Conservation (phyloP, 2,329 filamentous ascomycete genomes). For the Neonectria coccinea region DNA sequence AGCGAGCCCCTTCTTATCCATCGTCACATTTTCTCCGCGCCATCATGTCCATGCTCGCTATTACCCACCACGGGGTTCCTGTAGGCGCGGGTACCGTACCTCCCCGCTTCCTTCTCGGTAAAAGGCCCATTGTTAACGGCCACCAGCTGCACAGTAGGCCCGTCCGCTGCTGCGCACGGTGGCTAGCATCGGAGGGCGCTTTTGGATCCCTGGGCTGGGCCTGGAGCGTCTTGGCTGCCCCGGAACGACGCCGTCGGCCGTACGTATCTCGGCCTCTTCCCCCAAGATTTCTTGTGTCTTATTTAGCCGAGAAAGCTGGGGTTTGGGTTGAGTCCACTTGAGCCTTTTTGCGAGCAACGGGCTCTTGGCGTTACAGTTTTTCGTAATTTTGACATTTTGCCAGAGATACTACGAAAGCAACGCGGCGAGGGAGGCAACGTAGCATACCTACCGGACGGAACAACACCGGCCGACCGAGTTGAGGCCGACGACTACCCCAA, state of each 20-base stretch:
- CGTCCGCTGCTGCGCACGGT: slow-evolving; percentile 27
- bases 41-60: slow-evolving; percentile 9
- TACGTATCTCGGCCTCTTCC: slow-evolving; percentile 44
- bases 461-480: slow-evolving; percentile 12
- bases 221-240: slow-evolving; percentile 39
- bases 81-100: slow-evolving; percentile 4
- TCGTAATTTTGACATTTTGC: slow-evolving; percentile 7
- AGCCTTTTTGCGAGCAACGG: slow-evolving; percentile 21
- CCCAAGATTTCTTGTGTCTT: slow-evolving; percentile 28
- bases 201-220: slow-evolving; percentile 30
- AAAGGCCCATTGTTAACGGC: background rate
- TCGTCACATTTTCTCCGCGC: slow-evolving; percentile 24
- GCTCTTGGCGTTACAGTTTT: slow-evolving; percentile 8
- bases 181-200: slow-evolving; percentile 8
- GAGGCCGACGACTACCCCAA: slow-evolving; percentile 1
- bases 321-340: slow-evolving; percentile 23
- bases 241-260: slow-evolving; percentile 39
- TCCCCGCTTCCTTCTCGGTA: background rate
- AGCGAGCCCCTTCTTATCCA: slow-evolving; percentile 9
- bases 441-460: background rate
- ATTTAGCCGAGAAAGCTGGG: slow-evolving; percentile 43
- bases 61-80: background rate
- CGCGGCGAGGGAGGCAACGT: background rate
- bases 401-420: background rate
- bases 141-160: slow-evolving; percentile 33